These are phyloP conservation scores for Pythium phragmiticola DNA, from an alignment of 352 stramenopile species.

Conservation along the genomic window DNA sequence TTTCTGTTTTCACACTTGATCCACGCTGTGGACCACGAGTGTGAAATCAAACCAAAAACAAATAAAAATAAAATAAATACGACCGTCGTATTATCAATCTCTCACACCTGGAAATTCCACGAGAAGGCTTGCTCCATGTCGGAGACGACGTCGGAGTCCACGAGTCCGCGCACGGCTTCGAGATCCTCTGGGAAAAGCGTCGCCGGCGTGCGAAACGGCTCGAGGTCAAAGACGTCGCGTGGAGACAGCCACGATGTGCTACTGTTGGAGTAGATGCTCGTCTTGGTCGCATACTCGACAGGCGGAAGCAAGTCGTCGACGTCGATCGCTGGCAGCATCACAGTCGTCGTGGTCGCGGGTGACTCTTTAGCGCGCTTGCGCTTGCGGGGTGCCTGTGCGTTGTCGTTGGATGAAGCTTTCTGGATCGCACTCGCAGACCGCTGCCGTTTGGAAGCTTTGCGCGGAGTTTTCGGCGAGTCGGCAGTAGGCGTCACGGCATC, in stretches of 20 bases:
- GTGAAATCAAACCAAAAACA: not conserved
- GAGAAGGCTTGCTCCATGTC: not conserved
- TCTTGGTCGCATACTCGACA: not conserved
- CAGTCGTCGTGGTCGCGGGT: not conserved
- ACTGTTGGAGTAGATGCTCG: not conserved
- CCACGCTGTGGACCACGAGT: too few relatives aligned
- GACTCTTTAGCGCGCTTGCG: not conserved
- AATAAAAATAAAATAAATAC: not conserved
- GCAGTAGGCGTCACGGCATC: not conserved
- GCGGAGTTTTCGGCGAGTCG: not conserved
- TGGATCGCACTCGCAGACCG: slow-evolving; percentile 11
- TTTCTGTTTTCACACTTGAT: not conserved
- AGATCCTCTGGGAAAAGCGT: slow-evolving; percentile 26
- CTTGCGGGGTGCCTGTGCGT: not conserved
- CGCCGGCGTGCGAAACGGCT: slow-evolving; percentile 21
- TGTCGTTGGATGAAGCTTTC: not conserved
- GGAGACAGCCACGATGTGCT: slow-evolving; percentile 10
- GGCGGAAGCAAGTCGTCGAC: not conserved
- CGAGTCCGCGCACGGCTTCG: slow-evolving; percentile 20
- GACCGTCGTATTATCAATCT: too few relatives aligned
- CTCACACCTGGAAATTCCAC: not conserved
- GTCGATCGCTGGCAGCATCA: slow-evolving; percentile 25
- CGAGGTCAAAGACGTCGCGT: slow-evolving; percentile 21
- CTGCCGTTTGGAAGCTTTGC: not conserved
- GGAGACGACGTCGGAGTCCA: slow-evolving; percentile 6